Evolutionary conservation across 805 yeast species (phyloP), one percentile per base, ranked within the genome.

Genomic region (Kodamaea lidongshanica): DNA sequence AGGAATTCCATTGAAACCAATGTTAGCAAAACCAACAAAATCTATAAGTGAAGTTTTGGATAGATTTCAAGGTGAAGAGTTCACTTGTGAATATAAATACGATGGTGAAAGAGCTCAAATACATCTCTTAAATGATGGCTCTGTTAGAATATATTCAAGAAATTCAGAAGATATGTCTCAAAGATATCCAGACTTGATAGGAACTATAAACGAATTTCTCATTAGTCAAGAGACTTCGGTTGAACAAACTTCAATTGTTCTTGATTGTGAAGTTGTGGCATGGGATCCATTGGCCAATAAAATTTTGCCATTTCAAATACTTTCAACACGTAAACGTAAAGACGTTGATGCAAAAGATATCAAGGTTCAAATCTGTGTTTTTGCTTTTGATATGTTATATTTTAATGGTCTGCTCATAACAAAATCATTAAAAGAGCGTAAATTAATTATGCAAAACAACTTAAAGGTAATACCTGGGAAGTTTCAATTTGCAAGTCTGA

Each of bases 41-140:
- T 74, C 96, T 2, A 79, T 92, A 19, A 73, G 82, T n/a, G 98
- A 92, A 51, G 84, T 92, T 1, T 66, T 92, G 38, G 95, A 92
- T 52, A 66, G 94, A 34, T 88, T 92, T 52, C 82, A 81, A 41
- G 86, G 79, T 26, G 80, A 79, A 42, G 74, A 74, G 35, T 92
- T 92, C 50, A 88, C 96, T 0, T 89, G 96, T 54, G 98, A 92
- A 53, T 92, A 88, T 59, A 92, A 92, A 50, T 92, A 92, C 48
- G 98, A 92, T 53, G 98, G 98, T 25, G 98, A 92, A 58, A 72
- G 98, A 45, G 97, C 97, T 0, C 98, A 92, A 53, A 79, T 92
- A 7, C 98, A 92, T 55, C 55, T 80, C 16, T 54, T 84, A 9
- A 55, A 67, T 0, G 70, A 70, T 44, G 89, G 92, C 2, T 56